Evolutionary conservation across 345 rosid genomes (phyloP).

Genomic region (Triadica sebifera): DNA sequence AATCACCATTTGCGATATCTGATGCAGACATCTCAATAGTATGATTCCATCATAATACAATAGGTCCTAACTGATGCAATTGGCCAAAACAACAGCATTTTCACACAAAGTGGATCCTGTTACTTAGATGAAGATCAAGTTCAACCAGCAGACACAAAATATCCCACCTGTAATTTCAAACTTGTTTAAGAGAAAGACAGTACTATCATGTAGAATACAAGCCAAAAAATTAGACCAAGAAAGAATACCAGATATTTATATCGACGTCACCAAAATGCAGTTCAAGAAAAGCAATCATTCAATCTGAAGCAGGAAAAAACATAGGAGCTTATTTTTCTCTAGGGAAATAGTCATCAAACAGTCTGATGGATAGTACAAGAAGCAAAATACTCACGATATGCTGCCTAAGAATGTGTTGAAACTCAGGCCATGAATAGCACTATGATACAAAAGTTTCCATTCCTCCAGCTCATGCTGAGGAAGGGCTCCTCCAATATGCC

Average conservation of each 20-base stretch:
- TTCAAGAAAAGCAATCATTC: background rate
- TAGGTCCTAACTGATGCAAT: background rate
- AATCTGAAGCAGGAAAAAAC: background rate
- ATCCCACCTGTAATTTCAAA: background rate
- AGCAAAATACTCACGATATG: constrained; percentile 52
- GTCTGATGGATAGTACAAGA: background rate
- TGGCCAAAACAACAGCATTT: background rate
- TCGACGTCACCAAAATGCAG: background rate
- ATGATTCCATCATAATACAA: background rate
- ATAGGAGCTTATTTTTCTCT: background rate
- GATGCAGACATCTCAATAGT: background rate
- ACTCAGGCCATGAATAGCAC: constrained; percentile 70
- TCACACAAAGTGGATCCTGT: background rate
- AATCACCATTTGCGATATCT: background rate
- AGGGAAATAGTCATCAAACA: background rate
- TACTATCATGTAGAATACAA: background rate
- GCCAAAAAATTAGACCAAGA: background rate
- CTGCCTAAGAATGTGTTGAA: constrained; percentile 82
- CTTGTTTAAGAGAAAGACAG: background rate
- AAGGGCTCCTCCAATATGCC: constrained; percentile 94
- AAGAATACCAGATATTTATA: background rate
- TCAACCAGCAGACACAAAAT: background rate
- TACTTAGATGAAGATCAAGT: background rate
- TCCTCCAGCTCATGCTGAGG: constrained; percentile 68
- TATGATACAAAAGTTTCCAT: constrained; percentile 87